phyloP scores from a whole-genome alignment of 352 stramenopile genomes.

The Pythium sukuiense region DNA sequence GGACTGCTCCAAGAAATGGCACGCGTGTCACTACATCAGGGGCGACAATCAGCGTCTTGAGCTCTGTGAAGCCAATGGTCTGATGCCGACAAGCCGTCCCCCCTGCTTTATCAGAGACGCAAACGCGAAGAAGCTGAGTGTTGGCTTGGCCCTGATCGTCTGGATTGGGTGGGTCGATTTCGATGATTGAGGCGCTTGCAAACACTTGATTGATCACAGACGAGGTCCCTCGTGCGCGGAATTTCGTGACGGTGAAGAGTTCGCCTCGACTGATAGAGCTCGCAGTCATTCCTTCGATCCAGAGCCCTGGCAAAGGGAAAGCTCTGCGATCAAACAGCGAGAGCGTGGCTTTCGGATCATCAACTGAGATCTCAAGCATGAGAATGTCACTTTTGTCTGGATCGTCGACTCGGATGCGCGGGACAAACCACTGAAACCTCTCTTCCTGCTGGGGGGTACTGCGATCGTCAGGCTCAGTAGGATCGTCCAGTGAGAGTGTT shows the following conservation, averaged over 20 bases:
- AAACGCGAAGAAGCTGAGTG: not conserved
- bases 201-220: constrained; percentile 11
- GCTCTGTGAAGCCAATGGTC: not conserved
- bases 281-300: not conserved
- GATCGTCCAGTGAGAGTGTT: not conserved
- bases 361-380: constrained; percentile 30
- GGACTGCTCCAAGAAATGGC: not conserved
- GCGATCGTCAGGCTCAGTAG: not conserved
- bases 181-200: not conserved
- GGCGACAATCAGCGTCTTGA: constrained; percentile 1
- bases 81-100: not conserved
- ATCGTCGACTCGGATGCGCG: constrained; percentile 35
- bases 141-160: not conserved
- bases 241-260: not conserved
- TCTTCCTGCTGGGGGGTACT: not conserved
- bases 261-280: not conserved
- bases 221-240: not conserved
- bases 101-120: constrained; percentile 7
- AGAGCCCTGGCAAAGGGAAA: not conserved
- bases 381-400: constrained; percentile 36
- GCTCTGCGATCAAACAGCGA: not conserved
- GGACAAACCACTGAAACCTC: constrained; percentile 33
- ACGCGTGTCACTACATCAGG: not conserved
- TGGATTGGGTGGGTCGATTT: not conserved
- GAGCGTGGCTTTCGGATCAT: not conserved